Base-by-base conservation (phyloP, 2,329 filamentous ascomycete genomes). In the Plenodomus lindquistii region DNA sequence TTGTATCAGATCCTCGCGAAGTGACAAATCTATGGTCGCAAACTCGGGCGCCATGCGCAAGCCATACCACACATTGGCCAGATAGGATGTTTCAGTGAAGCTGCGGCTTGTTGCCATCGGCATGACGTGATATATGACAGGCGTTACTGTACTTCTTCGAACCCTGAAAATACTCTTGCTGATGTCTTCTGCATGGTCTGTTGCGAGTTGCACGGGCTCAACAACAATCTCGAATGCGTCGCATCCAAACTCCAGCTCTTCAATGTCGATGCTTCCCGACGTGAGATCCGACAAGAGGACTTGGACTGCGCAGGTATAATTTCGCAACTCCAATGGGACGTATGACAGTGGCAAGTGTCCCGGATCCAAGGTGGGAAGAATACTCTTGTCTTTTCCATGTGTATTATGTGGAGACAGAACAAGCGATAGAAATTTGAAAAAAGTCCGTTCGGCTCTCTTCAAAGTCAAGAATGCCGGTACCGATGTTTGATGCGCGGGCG, bases 401-500 rank as follows among this genome's bases (percentile, higher is more conserved):
- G 48, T 80, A 5, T 79, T 74, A 2, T 78, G 77, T 15, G 75
- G 72, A 0, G 82, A 76, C 1, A 82, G 79, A 11, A 86, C 76
- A 17, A 85, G 75, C 0, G 83, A 82, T 10, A 89, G 72, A 46
- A 89, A 87, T 45, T 85, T 85, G 40, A 88, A 75, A 49, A 89
- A 88, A 48, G 88, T 85, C 34, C 83, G 77, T 66, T 89, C 86
- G 2, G 84, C 81, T 40, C 83, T 77, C 63, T 89, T 89, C 2
- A 89, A 69, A 0, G 85, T 85, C 20, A 89, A 67, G 53, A 86
- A 87, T 0, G 84, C 83, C 2, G 83, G 80, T 3, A 67, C 59
- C 0, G 71, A 75, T 1, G 75, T 72, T 42, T 66, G 61, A 24
- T 69, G 57, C 21, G 54, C 62, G 19, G 61, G 65, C 13, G 49